Base-by-base conservation (phyloP, 2,329 filamentous ascomycete species). In the Aspergillus pseudoterreus region DNA sequence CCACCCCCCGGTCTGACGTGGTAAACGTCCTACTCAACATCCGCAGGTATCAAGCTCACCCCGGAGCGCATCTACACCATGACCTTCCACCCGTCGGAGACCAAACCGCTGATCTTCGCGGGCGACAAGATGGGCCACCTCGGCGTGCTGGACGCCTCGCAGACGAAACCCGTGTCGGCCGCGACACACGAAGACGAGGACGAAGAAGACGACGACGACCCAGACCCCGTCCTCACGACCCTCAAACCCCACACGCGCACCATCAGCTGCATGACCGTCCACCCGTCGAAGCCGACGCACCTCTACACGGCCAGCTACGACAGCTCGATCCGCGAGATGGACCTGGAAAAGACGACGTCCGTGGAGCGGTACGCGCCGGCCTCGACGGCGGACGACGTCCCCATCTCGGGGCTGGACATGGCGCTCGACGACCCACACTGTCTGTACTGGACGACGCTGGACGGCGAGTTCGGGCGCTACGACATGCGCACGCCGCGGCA, bases 51-150 rank as follows among this genome's bases (percentile, higher is more conserved):
- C 63, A 97, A 96, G 67, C 86, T 96, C 45, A 92, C 88, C 0
- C 92, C 91, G 0, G 90, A 96, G 60, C 78, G 92, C 48, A 82
- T 95, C 12, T 99, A 97, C 65, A 81, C 88, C 0, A 83, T 97
- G 62, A 85, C 86, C 0, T 92, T 99, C 60, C 94, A 99, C 63
- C 94, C 94, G 0, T 92, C 85, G 0, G 78, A 85, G 52, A 84
- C 92, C 2, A 97, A 97, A 63, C 85, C 92, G 0, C 77, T 99
- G 2, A 81, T 97, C 1, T 95, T 99, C 66, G 92, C 92, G 0
- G 92, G 92, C 10, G 94, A 99, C 64, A 99, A 99, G 68, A 81
- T 95, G 58, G 92, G 94, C 1, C 88, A 90, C 21, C 78, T 97
- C 52, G 94, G 94, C 0, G 83, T 99, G 1, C 92, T 96, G 49